Percentiles rank a stretch among this genome's conserved stretches.
Evolutionary conservation across 192 early-diverging fungal species (phyloP).

Genomic region (Entophlyctis luteolus): DNA sequence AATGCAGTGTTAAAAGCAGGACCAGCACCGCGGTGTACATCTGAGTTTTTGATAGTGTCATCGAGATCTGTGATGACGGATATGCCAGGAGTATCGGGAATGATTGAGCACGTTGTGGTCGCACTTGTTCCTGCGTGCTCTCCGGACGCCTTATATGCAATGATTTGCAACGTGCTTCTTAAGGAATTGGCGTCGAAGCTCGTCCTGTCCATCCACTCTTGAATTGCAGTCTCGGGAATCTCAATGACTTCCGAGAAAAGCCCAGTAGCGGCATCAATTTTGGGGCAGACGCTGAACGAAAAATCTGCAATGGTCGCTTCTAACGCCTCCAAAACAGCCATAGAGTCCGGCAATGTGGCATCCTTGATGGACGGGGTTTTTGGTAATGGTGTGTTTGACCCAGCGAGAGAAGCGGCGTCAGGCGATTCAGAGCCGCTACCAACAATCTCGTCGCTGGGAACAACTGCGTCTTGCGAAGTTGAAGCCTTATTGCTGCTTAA

Average conservation of each 20-base stretch:
- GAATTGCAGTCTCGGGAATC: constrained; percentile 24
- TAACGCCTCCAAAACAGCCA: neutral
- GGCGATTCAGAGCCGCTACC: no score
- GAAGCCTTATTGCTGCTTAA: no score
- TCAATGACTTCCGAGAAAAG: constrained; percentile 39
- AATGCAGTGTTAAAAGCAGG: constrained; percentile 62
- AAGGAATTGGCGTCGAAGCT: no score
- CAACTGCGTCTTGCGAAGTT: no score
- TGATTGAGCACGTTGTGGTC: constrained; percentile 52
- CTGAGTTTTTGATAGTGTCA: constrained; percentile 87
- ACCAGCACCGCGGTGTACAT: constrained; percentile 64
- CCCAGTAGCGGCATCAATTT: constrained; percentile 17
- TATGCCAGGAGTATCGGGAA: constrained; percentile 60
- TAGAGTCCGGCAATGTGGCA: neutral
- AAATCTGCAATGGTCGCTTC: constrained; percentile 14
- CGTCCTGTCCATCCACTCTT: no score
- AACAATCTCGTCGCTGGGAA: no score
- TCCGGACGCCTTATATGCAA: constrained; percentile 29
- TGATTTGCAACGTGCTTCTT: constrained; percentile 26
- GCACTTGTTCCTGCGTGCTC: constrained; percentile 29
- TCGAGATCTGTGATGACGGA: constrained; percentile 78
- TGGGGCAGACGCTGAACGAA: constrained; percentile 4
- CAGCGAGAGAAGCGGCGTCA: no score
- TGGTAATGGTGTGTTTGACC: no score
- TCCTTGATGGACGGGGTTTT: no score